Conservation (phyloP, 306 rosid genomes). For the Castanea crenata region DNA sequence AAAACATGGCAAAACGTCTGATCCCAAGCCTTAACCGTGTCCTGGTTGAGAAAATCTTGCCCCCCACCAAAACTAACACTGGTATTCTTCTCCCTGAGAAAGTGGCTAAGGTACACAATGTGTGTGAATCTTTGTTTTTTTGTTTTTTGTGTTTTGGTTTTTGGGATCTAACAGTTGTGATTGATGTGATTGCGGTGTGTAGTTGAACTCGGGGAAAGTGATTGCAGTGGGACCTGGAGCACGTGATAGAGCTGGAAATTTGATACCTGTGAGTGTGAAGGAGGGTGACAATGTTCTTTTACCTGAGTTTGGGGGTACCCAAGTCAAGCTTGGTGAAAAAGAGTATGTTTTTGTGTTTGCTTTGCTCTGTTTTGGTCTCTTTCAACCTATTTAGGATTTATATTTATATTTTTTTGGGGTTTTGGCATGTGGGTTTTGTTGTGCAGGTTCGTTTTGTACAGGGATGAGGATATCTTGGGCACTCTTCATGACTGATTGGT, state of each 20-base stretch:
- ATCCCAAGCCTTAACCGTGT: conserved; percentile 78
- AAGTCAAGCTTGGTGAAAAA: conserved; percentile 83
- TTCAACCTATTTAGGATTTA: neutral
- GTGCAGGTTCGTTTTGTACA: conserved; percentile 65
- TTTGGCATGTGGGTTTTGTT: neutral
- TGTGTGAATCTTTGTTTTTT: neutral
- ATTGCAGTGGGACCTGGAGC: conserved; percentile 85
- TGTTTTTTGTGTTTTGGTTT: neutral
- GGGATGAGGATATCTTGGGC: conserved; percentile 63
- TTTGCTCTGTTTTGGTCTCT: neutral
- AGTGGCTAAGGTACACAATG: conserved; percentile 58
- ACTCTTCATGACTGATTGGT: conserved; percentile 40
- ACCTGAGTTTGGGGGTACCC: conserved; percentile 88
- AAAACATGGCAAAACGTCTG: conserved; percentile 76
- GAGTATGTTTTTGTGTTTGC: conserved; percentile 44
- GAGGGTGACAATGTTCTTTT: conserved; percentile 87
- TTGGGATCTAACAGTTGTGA: neutral
- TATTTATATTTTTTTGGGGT: neutral
- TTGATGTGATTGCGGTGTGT: neutral
- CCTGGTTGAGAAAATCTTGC: conserved; percentile 73
- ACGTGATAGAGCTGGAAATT: conserved; percentile 59
- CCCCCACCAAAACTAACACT: conserved; percentile 73
- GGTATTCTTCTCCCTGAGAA: conserved; percentile 89
- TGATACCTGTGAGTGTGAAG: conserved; percentile 65
- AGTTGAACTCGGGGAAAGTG: conserved; percentile 90